Base-by-base conservation (phyloP, 306 rosid genomes). In the Hippophae rhamnoides region DNA sequence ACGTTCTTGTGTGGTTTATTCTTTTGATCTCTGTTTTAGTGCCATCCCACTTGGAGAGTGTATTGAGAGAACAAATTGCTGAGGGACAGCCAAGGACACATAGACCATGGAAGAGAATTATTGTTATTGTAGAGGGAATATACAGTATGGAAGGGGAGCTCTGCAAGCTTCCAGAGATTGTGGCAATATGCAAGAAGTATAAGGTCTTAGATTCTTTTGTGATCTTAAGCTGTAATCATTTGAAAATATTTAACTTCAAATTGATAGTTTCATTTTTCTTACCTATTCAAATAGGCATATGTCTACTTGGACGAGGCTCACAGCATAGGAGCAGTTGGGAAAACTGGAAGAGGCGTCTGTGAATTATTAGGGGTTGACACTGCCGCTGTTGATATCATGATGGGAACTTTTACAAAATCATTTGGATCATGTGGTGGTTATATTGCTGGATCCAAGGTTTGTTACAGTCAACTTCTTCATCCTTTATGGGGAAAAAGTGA, bases 71-170 rank as follows among this genome's bases (percentile, higher is more conserved):
- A 73, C 90, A 90, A 56, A 84, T 90, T 69, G 95, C 95, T 0
- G 97, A 87, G 2, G 95, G 97, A 71, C 95, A 86, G 64, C 97
- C 95, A 48, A 80, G 95, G 77, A 84, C 95, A 23, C 95, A 82
- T 60, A 81, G 95, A 65, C 97, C 97, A 14, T 90, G 97, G 95
- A 90, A 84, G 76, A 90, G 87, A 80, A 84, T 90, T 47, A 72
- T 87, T 63, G 95, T 87, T 41, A 68, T 90, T 57, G 95, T 90
- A 58, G 97, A 90, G 78, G 97, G 97, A 47, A 90, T 90, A 66
- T 90, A 90, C 69, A 87, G 94, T 55, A 90, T 90, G 97, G 97
- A 90, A 74, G 97, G 97, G 68, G 95, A 90, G 74, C 87, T 90
- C 58, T 86, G 95, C 73, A 81, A 90, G 66, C 97, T 90, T 78